phyloP scores from a whole-genome alignment of 2,329 filamentous ascomycete species.

The Corynespora cassiicola region DNA sequence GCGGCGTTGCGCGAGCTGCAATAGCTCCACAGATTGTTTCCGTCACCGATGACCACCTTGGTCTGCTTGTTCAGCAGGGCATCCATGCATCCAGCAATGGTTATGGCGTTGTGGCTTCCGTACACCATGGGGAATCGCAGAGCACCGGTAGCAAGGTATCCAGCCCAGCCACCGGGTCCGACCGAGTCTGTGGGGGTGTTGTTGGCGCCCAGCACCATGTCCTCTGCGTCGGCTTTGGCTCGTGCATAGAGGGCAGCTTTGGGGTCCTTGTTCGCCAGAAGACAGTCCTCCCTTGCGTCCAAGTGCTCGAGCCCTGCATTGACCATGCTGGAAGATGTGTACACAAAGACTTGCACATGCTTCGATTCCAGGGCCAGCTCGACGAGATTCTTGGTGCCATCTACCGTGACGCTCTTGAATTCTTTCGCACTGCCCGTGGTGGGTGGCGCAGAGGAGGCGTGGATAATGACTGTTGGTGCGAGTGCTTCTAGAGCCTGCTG shows the following conservation, averaged over 20 bases:
- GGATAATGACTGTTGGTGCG: slow-evolving; percentile 16
- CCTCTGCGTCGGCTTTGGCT: slow-evolving; percentile 20
- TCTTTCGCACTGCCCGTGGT: slow-evolving; percentile 16
- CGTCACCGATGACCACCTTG: slow-evolving; percentile 39
- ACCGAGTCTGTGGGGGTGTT: slow-evolving; percentile 6
- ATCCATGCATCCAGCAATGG: slow-evolving; percentile 15
- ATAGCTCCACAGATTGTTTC: slow-evolving; percentile 38
- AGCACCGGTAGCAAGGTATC: slow-evolving; percentile 12
- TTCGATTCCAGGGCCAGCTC: slow-evolving; percentile 11
- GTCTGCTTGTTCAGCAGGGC: slow-evolving; percentile 18
- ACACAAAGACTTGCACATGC: slow-evolving; percentile 15
- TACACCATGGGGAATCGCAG: slow-evolving; percentile 19
- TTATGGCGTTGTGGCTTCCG: slow-evolving; percentile 11
- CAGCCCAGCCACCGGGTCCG: slow-evolving; percentile 9
- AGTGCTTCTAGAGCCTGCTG: slow-evolving; percentile 8
- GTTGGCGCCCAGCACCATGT: slow-evolving; percentile 16
- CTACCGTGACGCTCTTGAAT: slow-evolving; percentile 13
- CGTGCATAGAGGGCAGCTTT: slow-evolving; percentile 14
- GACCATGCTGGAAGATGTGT: slow-evolving; percentile 16
- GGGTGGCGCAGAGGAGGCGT: slow-evolving; percentile 17
- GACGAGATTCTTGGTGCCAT: slow-evolving; percentile 14
- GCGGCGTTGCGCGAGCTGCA: slow-evolving; percentile 33
- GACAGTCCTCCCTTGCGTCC: slow-evolving; percentile 11
- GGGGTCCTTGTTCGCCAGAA: slow-evolving; percentile 15
- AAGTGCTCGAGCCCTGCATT: slow-evolving; percentile 13